These are phyloP conservation scores for Ceratocystis cubensis DNA, from an alignment of 2,329 filamentous ascomycete genomes.

Conservation along the genomic window DNA sequence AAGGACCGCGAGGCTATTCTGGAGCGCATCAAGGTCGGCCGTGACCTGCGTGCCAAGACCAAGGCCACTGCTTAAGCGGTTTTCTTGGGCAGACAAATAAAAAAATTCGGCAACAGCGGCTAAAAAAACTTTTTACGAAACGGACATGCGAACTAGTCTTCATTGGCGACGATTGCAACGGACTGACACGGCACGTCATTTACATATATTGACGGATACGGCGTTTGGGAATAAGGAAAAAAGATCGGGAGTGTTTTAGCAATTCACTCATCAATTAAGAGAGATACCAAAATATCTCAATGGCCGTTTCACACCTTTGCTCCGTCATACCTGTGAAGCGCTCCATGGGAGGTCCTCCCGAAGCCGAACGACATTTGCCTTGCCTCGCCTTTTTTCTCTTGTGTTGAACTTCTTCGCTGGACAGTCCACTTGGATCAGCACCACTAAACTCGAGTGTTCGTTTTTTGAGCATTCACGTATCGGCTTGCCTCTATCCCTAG, in stretches of 20 bases:
- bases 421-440: neutral
- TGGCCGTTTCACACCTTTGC: constrained; percentile 55
- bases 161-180: constrained; percentile 15
- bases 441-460: neutral
- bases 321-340: constrained; percentile 48
- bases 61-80: constrained; percentile 40
- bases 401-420: neutral
- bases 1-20: constrained; percentile 86
- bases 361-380: constrained; percentile 31
- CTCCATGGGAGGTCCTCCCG: constrained; percentile 66
- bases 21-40: constrained; percentile 69
- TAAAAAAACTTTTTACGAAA: constrained; percentile 17
- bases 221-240: constrained; percentile 23
- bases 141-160: constrained; percentile 9
- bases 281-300: constrained; percentile 43
- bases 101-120: constrained; percentile 9
- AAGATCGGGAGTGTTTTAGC: constrained; percentile 17
- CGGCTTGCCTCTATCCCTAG: neutral
- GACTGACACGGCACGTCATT: constrained; percentile 5
- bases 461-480: neutral
- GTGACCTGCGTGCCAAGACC: constrained; percentile 62
- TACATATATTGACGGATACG: constrained; percentile 9
- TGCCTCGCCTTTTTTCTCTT: constrained; percentile 12
- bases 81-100: constrained; percentile 11
- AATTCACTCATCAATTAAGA: constrained; percentile 26